Evolutionary conservation across 768 basidiomycete genomes (phyloP).

Genomic region (Leccinum aurantiacum): DNA sequence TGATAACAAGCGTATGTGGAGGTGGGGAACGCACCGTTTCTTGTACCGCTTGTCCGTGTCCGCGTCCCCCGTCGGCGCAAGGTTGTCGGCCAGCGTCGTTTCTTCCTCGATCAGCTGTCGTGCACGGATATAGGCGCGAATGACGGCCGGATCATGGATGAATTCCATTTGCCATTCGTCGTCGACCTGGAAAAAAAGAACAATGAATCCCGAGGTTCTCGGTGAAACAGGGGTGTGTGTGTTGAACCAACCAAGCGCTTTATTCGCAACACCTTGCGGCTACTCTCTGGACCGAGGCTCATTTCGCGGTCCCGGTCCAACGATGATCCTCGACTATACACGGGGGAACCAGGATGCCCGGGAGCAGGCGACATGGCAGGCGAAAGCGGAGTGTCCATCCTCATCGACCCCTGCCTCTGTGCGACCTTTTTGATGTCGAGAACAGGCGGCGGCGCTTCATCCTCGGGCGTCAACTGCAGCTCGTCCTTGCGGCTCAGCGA

Average conservation of each 20-base stretch:
- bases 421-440: conserved; percentile 29
- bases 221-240: background rate
- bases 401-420: conserved; percentile 36
- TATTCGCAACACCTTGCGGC: conserved; percentile 77
- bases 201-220: conserved; percentile 4
- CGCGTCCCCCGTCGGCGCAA: conserved; percentile 88
- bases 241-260: conserved; percentile 67
- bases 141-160: conserved; percentile 88
- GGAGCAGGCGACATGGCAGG: conserved; percentile 40
- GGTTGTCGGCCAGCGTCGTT: conserved; percentile 77
- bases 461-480: conserved; percentile 74
- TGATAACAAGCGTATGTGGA: background rate
- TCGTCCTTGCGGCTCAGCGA: conserved; percentile 83
- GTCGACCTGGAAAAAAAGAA: conserved; percentile 52
- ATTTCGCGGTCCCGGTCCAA: conserved; percentile 64
- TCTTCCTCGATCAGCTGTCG: conserved; percentile 87
- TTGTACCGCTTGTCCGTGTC: conserved; percentile 89
- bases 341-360: conserved; percentile 54
- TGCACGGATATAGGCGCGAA: conserved; percentile 85
- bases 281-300: conserved; percentile 72
- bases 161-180: conserved; percentile 89
- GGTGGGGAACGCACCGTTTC: conserved; percentile 63
- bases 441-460: conserved; percentile 40
- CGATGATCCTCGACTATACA: conserved; percentile 73
- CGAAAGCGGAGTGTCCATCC: conserved; percentile 37